phyloP scores from a whole-genome alignment of 2,329 filamentous ascomycete species.

The Furcasterigmium furcatum region DNA sequence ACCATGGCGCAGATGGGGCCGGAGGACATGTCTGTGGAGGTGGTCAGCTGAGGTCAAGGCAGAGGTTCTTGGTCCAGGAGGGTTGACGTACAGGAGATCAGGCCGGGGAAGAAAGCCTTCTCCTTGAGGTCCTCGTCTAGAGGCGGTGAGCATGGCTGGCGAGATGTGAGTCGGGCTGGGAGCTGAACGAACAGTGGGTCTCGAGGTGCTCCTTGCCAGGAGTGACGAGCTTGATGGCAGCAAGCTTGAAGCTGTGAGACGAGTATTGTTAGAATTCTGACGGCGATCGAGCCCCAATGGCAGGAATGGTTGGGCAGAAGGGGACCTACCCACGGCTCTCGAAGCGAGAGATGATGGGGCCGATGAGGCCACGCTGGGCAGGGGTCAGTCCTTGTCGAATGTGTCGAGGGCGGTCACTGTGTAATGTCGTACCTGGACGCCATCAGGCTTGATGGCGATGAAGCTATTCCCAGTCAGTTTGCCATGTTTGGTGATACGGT shows the following conservation, averaged over 20 bases:
- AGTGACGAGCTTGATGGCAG: conserved; percentile 90
- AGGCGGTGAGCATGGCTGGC: conserved; percentile 21
- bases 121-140: conserved; percentile 78
- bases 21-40: conserved; percentile 79
- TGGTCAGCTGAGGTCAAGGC: conserved; percentile 10
- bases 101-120: conserved; percentile 96
- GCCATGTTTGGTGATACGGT: conserved; percentile 2
- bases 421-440: conserved; percentile 76
- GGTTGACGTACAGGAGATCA: conserved; percentile 81
- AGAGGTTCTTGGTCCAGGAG: not conserved
- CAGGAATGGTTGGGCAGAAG: not conserved
- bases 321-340: conserved; percentile 81
- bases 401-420: not conserved
- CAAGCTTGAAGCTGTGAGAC: conserved; percentile 83
- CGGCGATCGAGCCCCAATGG: not conserved
- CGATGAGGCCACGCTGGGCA: conserved; percentile 86
- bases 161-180: not conserved
- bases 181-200: conserved; percentile 71
- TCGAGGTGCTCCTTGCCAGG: conserved; percentile 94
- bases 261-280: conserved; percentile 3
- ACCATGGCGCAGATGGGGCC: conserved; percentile 99
- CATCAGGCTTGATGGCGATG: conserved; percentile 99
- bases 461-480: conserved; percentile 58
- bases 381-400: conserved; percentile 7
- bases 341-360: conserved; percentile 96